Percentiles rank a stretch among this genome's conserved stretches.
phyloP scores from a whole-genome alignment of 352 stramenopile species.

The Phytophthora macrochlamydospora region DNA sequence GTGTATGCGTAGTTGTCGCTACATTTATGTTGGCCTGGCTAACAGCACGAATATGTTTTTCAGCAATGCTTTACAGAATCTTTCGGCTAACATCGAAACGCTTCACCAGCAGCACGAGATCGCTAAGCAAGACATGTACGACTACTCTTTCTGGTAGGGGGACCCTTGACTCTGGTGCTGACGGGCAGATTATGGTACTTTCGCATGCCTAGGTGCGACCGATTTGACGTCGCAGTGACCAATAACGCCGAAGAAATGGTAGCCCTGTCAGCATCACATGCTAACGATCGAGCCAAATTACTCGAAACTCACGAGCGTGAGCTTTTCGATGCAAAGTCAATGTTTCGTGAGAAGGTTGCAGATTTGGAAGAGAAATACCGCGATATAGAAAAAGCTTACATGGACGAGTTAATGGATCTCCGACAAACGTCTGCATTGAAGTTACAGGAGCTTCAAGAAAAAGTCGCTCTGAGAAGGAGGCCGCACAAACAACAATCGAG shows the following conservation, averaged over 20 bases:
- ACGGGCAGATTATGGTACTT: neutral
- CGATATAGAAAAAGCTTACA: constrained; percentile 33
- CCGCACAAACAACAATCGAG: constrained; percentile 31
- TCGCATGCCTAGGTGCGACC: constrained; percentile 24
- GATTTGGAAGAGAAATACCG: constrained; percentile 40
- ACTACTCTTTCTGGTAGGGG: neutral
- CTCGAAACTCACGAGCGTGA: constrained; percentile 30
- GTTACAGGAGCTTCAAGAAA: constrained; percentile 27
- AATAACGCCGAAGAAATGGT: constrained; percentile 55
- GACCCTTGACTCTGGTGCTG: neutral
- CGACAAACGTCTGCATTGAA: constrained; percentile 29
- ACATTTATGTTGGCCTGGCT: neutral
- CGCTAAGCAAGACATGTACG: constrained; percentile 45
- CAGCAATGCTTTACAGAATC: constrained; percentile 37
- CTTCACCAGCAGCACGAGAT: constrained; percentile 50
- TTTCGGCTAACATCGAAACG: constrained; percentile 52
- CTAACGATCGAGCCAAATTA: constrained; percentile 34
- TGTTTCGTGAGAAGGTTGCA: constrained; percentile 33
- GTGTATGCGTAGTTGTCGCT: constrained; percentile 4
- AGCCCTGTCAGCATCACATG: constrained; percentile 40
- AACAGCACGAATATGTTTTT: neutral
- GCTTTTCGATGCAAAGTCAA: constrained; percentile 20
- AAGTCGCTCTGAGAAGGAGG: constrained; percentile 25
- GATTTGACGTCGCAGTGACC: constrained; percentile 45
- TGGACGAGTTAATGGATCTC: constrained; percentile 44